Percentiles rank a stretch among this genome's conserved stretches.
phyloP scores from a whole-genome alignment of 192 early-diverging fungal species.

The Backusella tarrabulga region DNA sequence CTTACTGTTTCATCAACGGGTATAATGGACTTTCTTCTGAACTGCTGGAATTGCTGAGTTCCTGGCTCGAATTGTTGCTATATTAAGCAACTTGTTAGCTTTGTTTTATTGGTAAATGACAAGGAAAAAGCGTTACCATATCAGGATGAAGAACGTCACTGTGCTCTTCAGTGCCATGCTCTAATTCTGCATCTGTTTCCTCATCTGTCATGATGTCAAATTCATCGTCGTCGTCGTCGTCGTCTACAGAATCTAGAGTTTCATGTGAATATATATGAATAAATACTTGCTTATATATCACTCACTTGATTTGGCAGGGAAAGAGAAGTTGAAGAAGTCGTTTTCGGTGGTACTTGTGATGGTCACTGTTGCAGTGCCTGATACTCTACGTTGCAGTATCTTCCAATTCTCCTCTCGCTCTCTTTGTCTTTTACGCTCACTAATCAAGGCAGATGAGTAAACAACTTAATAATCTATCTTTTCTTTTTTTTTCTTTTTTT shows the following conservation, averaged over 20 bases:
- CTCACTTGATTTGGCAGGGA: conserved; percentile 1
- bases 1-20: conserved; percentile 60
- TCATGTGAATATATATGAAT: not conserved
- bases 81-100: not conserved
- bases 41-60: conserved; percentile 45
- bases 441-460: conserved; percentile 17
- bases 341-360: not conserved
- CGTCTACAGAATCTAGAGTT: not conserved
- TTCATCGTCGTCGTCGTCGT: conserved; percentile 14
- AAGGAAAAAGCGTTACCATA: conserved; percentile 18
- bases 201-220: conserved; percentile 14
- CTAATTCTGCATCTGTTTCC: conserved; percentile 15
- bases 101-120: not conserved
- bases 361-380: conserved; percentile 21
- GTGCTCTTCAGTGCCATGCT: conserved; percentile 13
- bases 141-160: conserved; percentile 25
- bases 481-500: no score
- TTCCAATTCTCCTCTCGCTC: conserved; percentile 84
- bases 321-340: conserved; percentile 11
- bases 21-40: conserved; percentile 64
- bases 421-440: conserved; percentile 81
- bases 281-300: not conserved
- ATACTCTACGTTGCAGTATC: conserved; percentile 59
- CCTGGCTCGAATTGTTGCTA: conserved; percentile 49
- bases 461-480: no score